Conservation (phyloP, 2,329 filamentous ascomycete species). For the Verticillium dahliae region DNA sequence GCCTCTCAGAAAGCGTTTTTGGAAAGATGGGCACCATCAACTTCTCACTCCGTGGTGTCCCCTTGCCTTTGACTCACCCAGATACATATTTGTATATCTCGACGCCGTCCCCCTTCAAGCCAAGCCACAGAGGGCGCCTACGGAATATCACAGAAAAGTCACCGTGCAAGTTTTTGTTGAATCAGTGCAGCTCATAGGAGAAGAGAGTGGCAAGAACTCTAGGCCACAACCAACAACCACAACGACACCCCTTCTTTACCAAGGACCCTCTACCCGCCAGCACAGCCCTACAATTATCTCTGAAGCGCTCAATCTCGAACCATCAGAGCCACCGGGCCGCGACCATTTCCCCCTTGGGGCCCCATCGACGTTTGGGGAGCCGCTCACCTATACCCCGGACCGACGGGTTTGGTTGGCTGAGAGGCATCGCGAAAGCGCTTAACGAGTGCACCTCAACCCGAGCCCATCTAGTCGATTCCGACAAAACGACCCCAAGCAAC, state of each 20-base stretch:
- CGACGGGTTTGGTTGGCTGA: conserved; percentile 11
- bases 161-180: background rate
- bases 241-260: background rate
- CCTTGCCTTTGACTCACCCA: conserved; percentile 11
- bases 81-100: conserved; percentile 2
- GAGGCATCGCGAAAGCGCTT: conserved; percentile 10
- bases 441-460: conserved; percentile 3
- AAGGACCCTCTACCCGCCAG: background rate
- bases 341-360: background rate
- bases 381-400: conserved; percentile 10
- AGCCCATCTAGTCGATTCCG: conserved; percentile 1
- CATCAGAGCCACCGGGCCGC: background rate
- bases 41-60: conserved; percentile 17
- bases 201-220: background rate
- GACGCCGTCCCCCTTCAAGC: background rate
- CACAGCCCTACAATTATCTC: background rate
- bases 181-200: background rate
- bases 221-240: background rate
- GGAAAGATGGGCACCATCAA: conserved; percentile 18
- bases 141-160: background rate
- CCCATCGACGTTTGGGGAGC: conserved; percentile 11
- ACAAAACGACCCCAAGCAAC: background rate
- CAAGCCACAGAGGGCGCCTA: background rate
- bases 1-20: conserved; percentile 13
- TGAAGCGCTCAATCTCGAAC: background rate